Evolutionary conservation across 257 asterid species (phyloP).

Genomic region (Rhazya stricta): DNA sequence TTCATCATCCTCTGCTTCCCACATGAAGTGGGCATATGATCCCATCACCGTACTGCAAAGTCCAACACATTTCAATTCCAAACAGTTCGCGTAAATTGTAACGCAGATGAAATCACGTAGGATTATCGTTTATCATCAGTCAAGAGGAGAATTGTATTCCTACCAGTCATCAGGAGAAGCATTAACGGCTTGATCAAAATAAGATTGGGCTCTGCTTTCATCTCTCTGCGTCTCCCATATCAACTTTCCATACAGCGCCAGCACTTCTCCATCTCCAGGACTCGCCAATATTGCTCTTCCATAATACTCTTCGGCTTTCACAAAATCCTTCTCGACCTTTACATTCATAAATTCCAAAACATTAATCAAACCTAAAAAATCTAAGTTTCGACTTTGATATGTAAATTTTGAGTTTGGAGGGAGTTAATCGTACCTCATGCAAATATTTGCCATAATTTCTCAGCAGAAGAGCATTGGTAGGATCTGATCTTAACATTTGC

Average conservation of each 20-base stretch:
- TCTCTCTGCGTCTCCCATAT: conserved; percentile 69
- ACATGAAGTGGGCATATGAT: conserved; percentile 64
- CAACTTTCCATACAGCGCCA: conserved; percentile 51
- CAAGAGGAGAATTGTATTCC: neutral
- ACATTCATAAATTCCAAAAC: neutral
- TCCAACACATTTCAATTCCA: neutral
- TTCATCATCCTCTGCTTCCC: conserved; percentile 55
- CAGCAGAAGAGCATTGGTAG: conserved; percentile 47
- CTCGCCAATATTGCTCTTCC: conserved; percentile 68
- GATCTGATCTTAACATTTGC: conserved; percentile 50
- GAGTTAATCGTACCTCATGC: conserved; percentile 50
- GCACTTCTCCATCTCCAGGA: conserved; percentile 70
- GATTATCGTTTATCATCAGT: neutral
- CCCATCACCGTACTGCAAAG: conserved; percentile 58
- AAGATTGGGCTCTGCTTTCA: conserved; percentile 49
- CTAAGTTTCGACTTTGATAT: neutral
- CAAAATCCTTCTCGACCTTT: conserved; percentile 61
- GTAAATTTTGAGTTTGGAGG: neutral
- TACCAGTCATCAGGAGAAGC: conserved; percentile 68
- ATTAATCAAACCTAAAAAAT: neutral
- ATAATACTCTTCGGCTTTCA: conserved; percentile 61
- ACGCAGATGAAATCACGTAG: neutral
- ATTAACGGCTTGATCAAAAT: conserved; percentile 59
- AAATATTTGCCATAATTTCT: conserved; percentile 67
- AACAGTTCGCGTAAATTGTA: neutral